Base-by-base conservation (phyloP, 805 yeast genomes). In the Kodamaea nitidulidarum region DNA sequence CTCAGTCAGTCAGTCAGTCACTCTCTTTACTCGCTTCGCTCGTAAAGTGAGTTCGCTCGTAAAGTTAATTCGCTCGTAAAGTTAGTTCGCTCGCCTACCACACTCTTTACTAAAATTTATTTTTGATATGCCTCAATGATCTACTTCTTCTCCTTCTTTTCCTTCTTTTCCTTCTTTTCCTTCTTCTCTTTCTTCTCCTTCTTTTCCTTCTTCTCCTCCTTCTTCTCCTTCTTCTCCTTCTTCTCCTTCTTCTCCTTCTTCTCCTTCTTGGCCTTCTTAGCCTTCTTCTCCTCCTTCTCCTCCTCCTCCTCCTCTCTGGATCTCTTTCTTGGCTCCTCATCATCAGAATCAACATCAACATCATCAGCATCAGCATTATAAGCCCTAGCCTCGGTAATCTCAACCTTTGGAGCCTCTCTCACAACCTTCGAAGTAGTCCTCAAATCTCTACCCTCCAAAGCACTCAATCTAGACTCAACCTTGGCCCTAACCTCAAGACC, bases 291-390 rank as follows among this genome's bases (percentile, higher is more conserved):
- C 50, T 49, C 63, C 58, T 55, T 60, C 54, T 45, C 60, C 48
- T 60, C 57, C 52, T 60, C 57, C 34, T 51, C 50, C 43, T 57
- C 55, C 7, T 30, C 32, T 30, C 32, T 30, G 32, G 32, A 30
- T 30, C 32, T 30, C 32, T 30, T 30, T 30, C 32, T 30, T 30
- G 32, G 32, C 21, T 30, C 32, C 51, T 54, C 61, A 47, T 58
- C 55, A 45, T 57, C 54, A 25, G 62, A 55, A 44, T 54, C 65
- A 35, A 65, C 62, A 39, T 46, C 50, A 33, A 79, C 76, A 40
- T 90, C 78, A 62, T 95, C 98, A 34, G 97, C 98, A 61, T 90
- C 98, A 29, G 87, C 95, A 58, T 91, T 93, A 71, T 93, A 93
- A 42, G 91, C 85, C 63, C 83, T 75, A 37, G 91, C 81, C 61